Conservation (phyloP, 1,139 yeast species). For the Arxiozyma bovina region DNA sequence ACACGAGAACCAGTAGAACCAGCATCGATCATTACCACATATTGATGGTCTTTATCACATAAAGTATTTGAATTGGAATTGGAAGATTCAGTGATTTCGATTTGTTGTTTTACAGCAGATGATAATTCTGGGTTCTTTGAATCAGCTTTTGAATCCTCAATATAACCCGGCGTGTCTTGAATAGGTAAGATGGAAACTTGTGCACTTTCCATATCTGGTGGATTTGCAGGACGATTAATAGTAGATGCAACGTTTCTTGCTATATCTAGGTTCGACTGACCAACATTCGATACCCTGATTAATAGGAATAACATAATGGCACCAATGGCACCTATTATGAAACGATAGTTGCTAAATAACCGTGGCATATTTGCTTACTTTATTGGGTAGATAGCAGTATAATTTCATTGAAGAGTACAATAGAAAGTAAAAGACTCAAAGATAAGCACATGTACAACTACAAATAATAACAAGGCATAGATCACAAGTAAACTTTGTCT, state of each 20-base stretch:
- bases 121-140: constrained; percentile 19
- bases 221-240: constrained; percentile 16
- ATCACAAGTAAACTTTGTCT: no score
- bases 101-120: constrained; percentile 18
- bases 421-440: no score
- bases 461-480: background rate
- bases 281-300: constrained; percentile 22
- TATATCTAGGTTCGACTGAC: constrained; percentile 11
- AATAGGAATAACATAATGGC: constrained; percentile 28
- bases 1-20: constrained; percentile 96
- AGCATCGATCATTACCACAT: constrained; percentile 90
- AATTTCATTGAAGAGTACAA: no score
- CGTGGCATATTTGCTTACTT: constrained; percentile 9
- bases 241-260: constrained; percentile 17
- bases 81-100: background rate
- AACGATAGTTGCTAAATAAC: constrained; percentile 27
- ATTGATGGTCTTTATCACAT: constrained; percentile 37
- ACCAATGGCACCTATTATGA: constrained; percentile 28
- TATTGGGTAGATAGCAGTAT: background rate
- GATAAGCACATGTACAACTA: background rate
- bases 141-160: constrained; percentile 17
- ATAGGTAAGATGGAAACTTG: constrained; percentile 15
- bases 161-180: constrained; percentile 20
- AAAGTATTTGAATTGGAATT: constrained; percentile 1
- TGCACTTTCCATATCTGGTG: constrained; percentile 13